Percentiles rank a stretch among this genome's conserved stretches.
Evolutionary conservation across 768 basidiomycete genomes (phyloP).

Genomic region (Termitomyces sp.): DNA sequence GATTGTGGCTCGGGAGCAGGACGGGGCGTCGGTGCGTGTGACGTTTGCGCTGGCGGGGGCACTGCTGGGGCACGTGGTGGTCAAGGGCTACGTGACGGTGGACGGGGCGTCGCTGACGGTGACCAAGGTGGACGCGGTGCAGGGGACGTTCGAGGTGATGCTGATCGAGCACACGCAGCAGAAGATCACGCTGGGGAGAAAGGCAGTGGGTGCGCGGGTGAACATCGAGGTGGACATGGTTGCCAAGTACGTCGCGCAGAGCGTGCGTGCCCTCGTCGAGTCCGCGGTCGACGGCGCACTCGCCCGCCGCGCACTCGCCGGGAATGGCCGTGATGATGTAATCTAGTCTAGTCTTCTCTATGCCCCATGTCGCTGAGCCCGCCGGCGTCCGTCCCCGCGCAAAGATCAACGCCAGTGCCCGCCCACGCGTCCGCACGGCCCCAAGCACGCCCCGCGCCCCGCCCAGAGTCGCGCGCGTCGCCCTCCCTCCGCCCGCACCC

Average conservation of each 20-base stretch:
- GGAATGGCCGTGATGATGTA: slow-evolving; percentile 12
- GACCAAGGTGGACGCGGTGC: slow-evolving; percentile 64
- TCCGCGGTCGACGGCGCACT: slow-evolving; percentile 53
- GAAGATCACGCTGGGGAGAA: slow-evolving; percentile 76
- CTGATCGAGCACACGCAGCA: slow-evolving; percentile 91
- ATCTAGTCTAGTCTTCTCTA: background rate
- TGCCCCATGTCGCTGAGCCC: background rate
- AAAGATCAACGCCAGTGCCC: slow-evolving; percentile 54
- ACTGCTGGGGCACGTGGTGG: slow-evolving; percentile 77
- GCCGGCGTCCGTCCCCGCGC: slow-evolving; percentile 40
- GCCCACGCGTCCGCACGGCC: background rate
- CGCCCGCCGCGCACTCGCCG: slow-evolving; percentile 32
- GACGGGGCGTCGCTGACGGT: slow-evolving; percentile 94
- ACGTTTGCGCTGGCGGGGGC: slow-evolving; percentile 72
- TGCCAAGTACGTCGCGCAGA: slow-evolving; percentile 87
- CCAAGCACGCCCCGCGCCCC: slow-evolving; percentile 23
- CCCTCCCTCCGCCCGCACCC: slow-evolving; percentile 45
- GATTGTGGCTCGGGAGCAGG: slow-evolving; percentile 54
- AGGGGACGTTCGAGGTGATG: slow-evolving; percentile 81
- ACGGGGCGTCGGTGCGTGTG: slow-evolving; percentile 87
- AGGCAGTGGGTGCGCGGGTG: slow-evolving; percentile 72
- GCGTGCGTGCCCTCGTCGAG: slow-evolving; percentile 61
- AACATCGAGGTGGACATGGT: slow-evolving; percentile 97
- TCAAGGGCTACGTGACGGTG: slow-evolving; percentile 91
- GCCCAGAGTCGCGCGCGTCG: slow-evolving; percentile 44